Evolutionary conservation across 1,284 basidiomycete species (phyloP).

Genomic region (Cronartium quercuum): DNA sequence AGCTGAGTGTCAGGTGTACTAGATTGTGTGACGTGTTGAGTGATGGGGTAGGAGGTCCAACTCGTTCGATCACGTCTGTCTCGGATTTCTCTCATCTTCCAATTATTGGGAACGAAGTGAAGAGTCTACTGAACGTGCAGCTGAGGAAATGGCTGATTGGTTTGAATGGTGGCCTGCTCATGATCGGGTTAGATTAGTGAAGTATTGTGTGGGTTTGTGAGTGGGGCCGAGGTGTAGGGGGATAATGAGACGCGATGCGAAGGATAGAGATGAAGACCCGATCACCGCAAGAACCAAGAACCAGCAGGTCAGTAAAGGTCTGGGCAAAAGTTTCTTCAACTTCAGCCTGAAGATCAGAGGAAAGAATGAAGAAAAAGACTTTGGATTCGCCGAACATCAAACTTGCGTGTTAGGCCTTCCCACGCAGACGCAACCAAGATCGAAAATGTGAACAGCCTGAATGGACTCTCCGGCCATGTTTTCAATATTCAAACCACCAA

Average conservation of each 20-base stretch:
- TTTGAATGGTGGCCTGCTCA: not conserved
- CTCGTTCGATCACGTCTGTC: slow-evolving; percentile 39
- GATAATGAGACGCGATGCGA: not conserved
- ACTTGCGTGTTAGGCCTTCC: too few relatives aligned
- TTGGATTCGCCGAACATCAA: too few relatives aligned
- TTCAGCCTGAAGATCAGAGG: not conserved
- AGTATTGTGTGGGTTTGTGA: not conserved
- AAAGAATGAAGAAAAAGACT: not conserved
- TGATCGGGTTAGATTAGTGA: not conserved
- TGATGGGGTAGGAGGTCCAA: slow-evolving; percentile 24
- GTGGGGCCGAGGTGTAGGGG: not conserved
- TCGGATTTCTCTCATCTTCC: slow-evolving; percentile 28
- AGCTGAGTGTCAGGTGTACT: not conserved
- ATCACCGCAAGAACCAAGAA: not conserved
- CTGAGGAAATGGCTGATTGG: not conserved
- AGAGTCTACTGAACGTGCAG: slow-evolving; percentile 1
- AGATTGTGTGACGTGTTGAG: slow-evolving; percentile 18
- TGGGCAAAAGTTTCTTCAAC: not conserved
- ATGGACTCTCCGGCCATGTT: too few relatives aligned
- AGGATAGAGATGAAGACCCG: not conserved
- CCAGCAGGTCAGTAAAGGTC: not conserved
- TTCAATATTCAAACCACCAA: too few relatives aligned
- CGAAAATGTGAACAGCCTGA: too few relatives aligned
- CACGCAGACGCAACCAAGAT: too few relatives aligned
- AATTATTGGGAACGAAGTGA: not conserved